Conservation (phyloP, 805 yeast species). For the Schwanniomyces pseudopolymorphus region DNA sequence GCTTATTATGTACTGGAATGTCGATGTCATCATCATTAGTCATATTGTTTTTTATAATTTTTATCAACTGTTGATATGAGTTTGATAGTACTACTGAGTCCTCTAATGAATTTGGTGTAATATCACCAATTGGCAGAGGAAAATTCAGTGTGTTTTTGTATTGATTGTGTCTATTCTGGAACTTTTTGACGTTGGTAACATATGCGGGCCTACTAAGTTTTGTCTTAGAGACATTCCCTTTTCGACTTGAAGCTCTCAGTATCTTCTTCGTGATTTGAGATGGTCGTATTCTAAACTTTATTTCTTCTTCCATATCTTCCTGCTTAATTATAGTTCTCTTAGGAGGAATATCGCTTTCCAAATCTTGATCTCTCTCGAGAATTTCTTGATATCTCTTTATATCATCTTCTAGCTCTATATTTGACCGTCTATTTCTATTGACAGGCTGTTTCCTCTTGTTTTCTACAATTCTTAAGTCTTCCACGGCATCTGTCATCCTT, state of each 20-base stretch:
- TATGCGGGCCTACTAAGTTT: neutral
- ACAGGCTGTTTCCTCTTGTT: neutral
- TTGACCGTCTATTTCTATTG: conserved; percentile 3
- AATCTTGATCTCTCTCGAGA: conserved; percentile 11
- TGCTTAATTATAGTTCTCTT: conserved; percentile 8
- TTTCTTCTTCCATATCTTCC: conserved; percentile 4
- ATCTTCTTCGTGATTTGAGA: too few species aligned
- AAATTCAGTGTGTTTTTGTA: neutral
- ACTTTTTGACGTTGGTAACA: neutral
- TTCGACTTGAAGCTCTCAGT: neutral
- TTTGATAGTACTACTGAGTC: conserved; percentile 12
- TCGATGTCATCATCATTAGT: conserved; percentile 15
- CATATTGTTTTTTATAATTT: conserved; percentile 13
- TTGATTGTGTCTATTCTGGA: neutral
- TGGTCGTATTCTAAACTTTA: neutral
- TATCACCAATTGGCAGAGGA: conserved; percentile 5
- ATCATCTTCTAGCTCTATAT: conserved; percentile 16
- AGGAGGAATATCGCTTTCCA: conserved; percentile 29
- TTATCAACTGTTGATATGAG: conserved; percentile 19
- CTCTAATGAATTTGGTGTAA: conserved; percentile 13
- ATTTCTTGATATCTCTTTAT: conserved; percentile 17
- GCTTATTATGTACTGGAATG: conserved; percentile 19
- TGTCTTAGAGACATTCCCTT: neutral
- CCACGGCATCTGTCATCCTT: neutral
- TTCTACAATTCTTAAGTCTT: neutral